Percentiles rank a stretch among this genome's conserved stretches.
Conservation (phyloP, 202 grass and related monocot genomes). For the Setaria italica region DNA sequence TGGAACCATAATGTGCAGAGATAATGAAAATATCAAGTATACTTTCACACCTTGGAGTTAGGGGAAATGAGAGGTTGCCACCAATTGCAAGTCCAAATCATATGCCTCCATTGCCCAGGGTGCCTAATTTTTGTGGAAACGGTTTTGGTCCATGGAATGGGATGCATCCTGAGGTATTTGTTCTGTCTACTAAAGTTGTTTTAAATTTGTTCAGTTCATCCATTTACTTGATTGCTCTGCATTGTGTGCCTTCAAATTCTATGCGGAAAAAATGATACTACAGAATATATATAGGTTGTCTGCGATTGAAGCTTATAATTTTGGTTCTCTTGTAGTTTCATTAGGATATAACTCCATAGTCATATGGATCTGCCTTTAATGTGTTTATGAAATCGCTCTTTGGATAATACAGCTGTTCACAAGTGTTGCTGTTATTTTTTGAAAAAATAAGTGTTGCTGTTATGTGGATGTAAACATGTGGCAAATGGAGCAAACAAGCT, state of each 20-base stretch:
- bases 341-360: neutral
- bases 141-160: slow-evolving; percentile 63
- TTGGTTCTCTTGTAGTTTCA: neutral
- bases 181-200: slow-evolving; percentile 13
- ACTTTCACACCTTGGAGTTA: slow-evolving; percentile 54
- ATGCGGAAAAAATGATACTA: slow-evolving; percentile 2
- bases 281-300: neutral
- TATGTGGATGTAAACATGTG: neutral
- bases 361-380: neutral
- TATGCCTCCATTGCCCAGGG: slow-evolving; percentile 53
- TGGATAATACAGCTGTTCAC: neutral
- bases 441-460: neutral
- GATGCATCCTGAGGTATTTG: slow-evolving; percentile 62
- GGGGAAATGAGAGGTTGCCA: slow-evolving; percentile 52
- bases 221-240: slow-evolving; percentile 1
- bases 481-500: neutral
- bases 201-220: neutral
- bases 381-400: neutral
- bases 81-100: slow-evolving; percentile 58
- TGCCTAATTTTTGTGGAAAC: slow-evolving; percentile 59
- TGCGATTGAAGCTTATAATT: neutral
- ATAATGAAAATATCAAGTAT: slow-evolving; percentile 71
- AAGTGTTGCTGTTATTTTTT: neutral
- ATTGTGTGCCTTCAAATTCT: slow-evolving; percentile 2
- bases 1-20: slow-evolving; percentile 47